Base-by-base conservation (phyloP, 2,329 filamentous ascomycete species). In the Penicillium sp. region DNA sequence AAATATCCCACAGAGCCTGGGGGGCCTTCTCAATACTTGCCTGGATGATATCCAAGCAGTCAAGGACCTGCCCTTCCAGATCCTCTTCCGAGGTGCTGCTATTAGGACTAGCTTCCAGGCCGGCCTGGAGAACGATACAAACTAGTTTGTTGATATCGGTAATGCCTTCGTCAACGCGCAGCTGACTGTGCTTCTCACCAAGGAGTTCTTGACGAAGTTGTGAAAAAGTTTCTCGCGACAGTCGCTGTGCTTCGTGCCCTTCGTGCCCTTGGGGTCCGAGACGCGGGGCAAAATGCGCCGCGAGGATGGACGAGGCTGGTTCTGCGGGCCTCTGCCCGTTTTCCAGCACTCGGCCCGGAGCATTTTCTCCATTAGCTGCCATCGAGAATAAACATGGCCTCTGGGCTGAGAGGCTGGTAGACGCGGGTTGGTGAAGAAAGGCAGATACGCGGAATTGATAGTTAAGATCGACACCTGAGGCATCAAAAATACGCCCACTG, bases 91-190 rank as follows among this genome's bases (percentile, higher is more conserved):
- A 50, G 88, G 2, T 84, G 85, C 61, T 91, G 83, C 62, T 90
- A 83, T 65, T 82, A 48, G 46, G 46, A 33, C 53, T 65, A 35
- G 64, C 61, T 60, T 91, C 88, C 11, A 96, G 77, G 20, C 90
- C 88, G 51, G 90, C 88, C 65, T 89, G 86, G 44, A 87, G 80
- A 61, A 94, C 88, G 56, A 96, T 88, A 65, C 89, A 91, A 46
- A 96, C 86, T 44, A 96, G 81, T 72, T 91, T 88, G 63, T 91
- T 87, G 61, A 95, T 92, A 67, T 95, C 86, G 45, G 86, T 81
- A 40, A 88, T 73, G 58, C 88, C 85, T 40, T 88, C 84, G 56
- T 86, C 82, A 1, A 78, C 65, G 11, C 82, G 80, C 28, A 73
- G 54, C 40, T 74, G 70, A 38, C 69, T 72, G 35, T 72, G 66